phyloP scores from a whole-genome alignment of 148 eudicot species.

The Rhododendron griersonianum region DNA sequence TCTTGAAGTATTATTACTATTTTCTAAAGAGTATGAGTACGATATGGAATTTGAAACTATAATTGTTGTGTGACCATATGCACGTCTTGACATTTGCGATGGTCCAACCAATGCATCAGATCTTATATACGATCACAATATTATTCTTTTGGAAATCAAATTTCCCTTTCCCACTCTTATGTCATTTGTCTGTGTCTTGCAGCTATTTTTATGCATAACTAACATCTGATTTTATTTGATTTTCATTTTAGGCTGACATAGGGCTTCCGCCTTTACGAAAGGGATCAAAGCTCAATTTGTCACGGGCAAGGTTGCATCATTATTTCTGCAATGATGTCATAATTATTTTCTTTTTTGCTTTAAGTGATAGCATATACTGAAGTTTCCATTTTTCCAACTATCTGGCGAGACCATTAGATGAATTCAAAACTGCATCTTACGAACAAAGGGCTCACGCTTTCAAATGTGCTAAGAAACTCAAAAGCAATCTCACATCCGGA shows the following conservation, averaged over 20 bases:
- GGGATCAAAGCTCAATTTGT: conserved; percentile 32
- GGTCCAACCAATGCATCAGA: neutral
- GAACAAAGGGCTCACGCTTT: conserved; percentile 38
- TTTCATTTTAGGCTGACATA: conserved; percentile 28
- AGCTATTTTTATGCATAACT: neutral
- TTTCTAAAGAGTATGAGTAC: neutral
- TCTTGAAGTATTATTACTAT: neutral
- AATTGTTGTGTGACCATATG: no score
- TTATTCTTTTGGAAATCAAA: neutral
- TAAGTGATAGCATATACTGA: neutral
- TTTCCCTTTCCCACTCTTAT: neutral
- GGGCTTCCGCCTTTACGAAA: conserved; percentile 32
- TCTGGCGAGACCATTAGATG: conserved; percentile 53
- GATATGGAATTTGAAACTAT: neutral
- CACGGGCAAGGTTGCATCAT: conserved; percentile 45
- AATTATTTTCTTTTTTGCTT: neutral
- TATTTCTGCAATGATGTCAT: neutral
- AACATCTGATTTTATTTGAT: neutral
- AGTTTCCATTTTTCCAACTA: conserved; percentile 30
- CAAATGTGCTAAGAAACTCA: conserved; percentile 42
- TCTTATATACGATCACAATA: neutral
- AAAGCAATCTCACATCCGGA: conserved; percentile 33
- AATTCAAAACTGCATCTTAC: conserved; percentile 42
- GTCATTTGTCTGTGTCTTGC: neutral
- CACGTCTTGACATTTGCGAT: no score